Evolutionary conservation across 2,329 filamentous ascomycete genomes (phyloP).

Genomic region (Monilinia laxa): DNA sequence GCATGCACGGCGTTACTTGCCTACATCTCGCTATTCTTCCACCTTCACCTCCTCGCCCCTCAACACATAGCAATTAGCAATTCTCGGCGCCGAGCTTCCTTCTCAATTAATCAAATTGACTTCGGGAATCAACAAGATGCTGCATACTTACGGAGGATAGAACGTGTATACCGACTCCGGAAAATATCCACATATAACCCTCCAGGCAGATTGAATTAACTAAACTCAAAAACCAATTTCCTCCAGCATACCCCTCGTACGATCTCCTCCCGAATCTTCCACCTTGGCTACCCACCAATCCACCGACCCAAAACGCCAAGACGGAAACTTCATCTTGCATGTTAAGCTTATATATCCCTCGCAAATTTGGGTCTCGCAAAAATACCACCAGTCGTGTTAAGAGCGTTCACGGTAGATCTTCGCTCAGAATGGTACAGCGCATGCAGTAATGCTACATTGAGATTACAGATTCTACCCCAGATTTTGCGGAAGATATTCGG

Average conservation of each 20-base stretch:
- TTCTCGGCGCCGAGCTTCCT: background rate
- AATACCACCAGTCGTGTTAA: slow-evolving; percentile 7
- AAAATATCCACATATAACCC: background rate
- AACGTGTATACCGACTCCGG: background rate
- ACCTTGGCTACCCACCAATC: background rate
- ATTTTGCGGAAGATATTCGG: background rate
- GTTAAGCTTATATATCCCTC: background rate
- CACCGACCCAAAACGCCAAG: background rate
- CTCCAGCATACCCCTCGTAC: background rate
- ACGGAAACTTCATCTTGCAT: slow-evolving; percentile 6
- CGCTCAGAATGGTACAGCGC: background rate
- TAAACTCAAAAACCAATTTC: background rate
- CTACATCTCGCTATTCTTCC: background rate
- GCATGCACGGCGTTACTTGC: background rate
- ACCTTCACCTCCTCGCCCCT: background rate
- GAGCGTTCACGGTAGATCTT: background rate
- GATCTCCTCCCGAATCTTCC: background rate
- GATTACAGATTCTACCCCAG: slow-evolving; percentile 2
- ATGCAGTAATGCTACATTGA: too few species aligned
- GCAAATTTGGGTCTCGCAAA: background rate
- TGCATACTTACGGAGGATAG: too few species aligned
- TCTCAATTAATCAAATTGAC: background rate
- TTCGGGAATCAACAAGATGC: background rate
- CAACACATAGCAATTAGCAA: background rate
- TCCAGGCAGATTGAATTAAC: too few species aligned